A percentile compares a stretch with the other conserved stretches of the same genome.
phyloP scores from a whole-genome alignment of 345 rosid genomes.

The Barbarea vulgaris region DNA sequence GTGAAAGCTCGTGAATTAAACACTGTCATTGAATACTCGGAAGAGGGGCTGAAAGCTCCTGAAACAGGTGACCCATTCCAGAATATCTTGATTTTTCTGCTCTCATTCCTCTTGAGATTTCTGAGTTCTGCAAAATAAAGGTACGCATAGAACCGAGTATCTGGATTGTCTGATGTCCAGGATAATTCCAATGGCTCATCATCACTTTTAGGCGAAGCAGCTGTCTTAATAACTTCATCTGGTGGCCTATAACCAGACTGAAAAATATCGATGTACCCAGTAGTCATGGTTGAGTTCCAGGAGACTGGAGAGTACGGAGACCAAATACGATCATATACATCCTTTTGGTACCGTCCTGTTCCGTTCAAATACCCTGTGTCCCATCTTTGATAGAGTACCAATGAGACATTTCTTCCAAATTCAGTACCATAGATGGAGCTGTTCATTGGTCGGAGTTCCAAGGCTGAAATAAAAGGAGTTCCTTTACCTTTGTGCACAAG shows the following conservation, averaged over 20 bases:
- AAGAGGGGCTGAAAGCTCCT: slow-evolving; percentile 38
- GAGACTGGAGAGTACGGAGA: slow-evolving; percentile 34
- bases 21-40: slow-evolving; percentile 37
- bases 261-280: slow-evolving; percentile 37
- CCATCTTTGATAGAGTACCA: slow-evolving; percentile 39
- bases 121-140: slow-evolving; percentile 49
- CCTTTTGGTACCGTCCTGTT: slow-evolving; percentile 47
- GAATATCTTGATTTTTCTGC: slow-evolving; percentile 46
- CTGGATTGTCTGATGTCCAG: slow-evolving; percentile 38
- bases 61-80: slow-evolving; percentile 47
- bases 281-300: slow-evolving; percentile 42
- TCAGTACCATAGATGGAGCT: slow-evolving; percentile 44
- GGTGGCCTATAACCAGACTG: slow-evolving; percentile 46
- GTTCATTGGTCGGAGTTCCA: slow-evolving; percentile 53
- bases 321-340: slow-evolving; percentile 58
- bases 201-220: slow-evolving; percentile 33
- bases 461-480: slow-evolving; percentile 55
- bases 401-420: slow-evolving; percentile 42
- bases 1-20: slow-evolving; percentile 47
- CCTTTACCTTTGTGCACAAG: slow-evolving; percentile 54
- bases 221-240: slow-evolving; percentile 47
- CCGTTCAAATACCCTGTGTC: slow-evolving; percentile 36
- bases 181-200: slow-evolving; percentile 40
- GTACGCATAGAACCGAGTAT: slow-evolving; percentile 41
- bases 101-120: slow-evolving; percentile 38